Evolutionary conservation across 495 filamentous ascomycete species (phyloP).

Genomic region (Tuber borchii): DNA sequence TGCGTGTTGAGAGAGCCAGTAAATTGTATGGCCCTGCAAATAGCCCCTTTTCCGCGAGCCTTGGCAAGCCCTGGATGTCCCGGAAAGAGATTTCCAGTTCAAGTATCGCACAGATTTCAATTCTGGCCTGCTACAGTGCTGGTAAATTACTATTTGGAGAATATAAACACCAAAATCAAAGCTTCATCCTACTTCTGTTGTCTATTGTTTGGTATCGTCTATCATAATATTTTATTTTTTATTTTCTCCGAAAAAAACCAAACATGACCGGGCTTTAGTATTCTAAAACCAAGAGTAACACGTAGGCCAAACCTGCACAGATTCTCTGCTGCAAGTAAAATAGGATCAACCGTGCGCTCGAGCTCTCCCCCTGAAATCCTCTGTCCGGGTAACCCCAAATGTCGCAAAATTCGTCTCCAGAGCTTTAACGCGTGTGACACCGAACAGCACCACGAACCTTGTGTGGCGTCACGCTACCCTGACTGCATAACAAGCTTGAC

Average conservation of each 20-base stretch:
- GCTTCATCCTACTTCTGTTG: background rate
- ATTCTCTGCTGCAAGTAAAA: background rate
- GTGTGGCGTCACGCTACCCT: background rate
- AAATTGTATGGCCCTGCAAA: conserved; percentile 14
- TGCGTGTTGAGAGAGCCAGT: conserved; percentile 22
- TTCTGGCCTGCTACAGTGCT: background rate
- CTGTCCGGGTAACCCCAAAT: conserved; percentile 27
- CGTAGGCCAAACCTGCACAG: background rate
- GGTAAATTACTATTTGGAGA: background rate
- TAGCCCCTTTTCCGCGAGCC: conserved; percentile 35
- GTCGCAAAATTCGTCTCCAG: background rate
- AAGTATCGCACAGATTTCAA: conserved; percentile 2
- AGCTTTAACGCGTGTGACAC: conserved; percentile 12
- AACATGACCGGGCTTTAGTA: background rate
- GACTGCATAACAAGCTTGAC: background rate
- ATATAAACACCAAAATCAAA: background rate
- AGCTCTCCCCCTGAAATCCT: background rate
- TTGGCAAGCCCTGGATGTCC: conserved; percentile 29
- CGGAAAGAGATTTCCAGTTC: background rate
- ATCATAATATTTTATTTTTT: background rate
- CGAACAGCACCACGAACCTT: conserved; percentile 1
- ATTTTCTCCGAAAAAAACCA: background rate
- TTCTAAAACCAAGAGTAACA: background rate
- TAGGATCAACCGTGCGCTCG: background rate
- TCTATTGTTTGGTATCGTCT: background rate